Evolutionary conservation across 2,329 filamentous ascomycete genomes (phyloP), one percentile per base, ranked within the genome.

Genomic region (Stylonectria norvegica): DNA sequence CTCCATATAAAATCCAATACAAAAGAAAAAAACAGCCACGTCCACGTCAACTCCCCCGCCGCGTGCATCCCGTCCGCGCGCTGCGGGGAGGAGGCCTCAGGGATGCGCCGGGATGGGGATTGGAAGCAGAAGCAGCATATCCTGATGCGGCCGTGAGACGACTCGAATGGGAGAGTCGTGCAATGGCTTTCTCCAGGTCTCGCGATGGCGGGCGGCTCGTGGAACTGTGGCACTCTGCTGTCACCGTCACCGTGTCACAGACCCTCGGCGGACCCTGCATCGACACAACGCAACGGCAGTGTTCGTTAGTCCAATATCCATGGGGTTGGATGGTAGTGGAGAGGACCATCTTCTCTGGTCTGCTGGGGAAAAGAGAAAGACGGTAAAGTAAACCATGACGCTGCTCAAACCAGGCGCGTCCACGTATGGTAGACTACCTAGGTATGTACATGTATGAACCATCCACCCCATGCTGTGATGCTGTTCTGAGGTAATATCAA

Each of bases 371-470:
- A 25, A 19, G 9, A 28, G 14, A 17, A 16, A 29, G 31, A 38
- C 40, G 36, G 15, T 12, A 34, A 17, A 20, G 20, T 27, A n/a
- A 17, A 29, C 23, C 5, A 20, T 20, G 28, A 30, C 36, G 18
- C 29, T 22, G 34, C 40, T 42, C 43, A 44, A 42, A 49, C 43
- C 44, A 45, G 38, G 25, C 36, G 34, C 38, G 23, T 47, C 46
- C 51, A 56, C 41, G 46, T 47, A 30, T 23, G 29, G n/a, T n/a
- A n/a, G n/a, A n/a, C n/a, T n/a, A n/a, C n/a, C n/a, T n/a, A n/a
- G n/a, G n/a, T n/a, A n/a, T n/a, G n/a, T n/a, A n/a, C n/a, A n/a
- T n/a, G n/a, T n/a, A n/a, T n/a, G n/a, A n/a, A n/a, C n/a, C n/a
- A n/a, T n/a, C n/a, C n/a, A n/a, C n/a, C n/a, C n/a, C n/a, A n/a